Evolutionary conservation across 2,329 filamentous ascomycete genomes (phyloP).

Genomic region (Penicillium brevicompactum): DNA sequence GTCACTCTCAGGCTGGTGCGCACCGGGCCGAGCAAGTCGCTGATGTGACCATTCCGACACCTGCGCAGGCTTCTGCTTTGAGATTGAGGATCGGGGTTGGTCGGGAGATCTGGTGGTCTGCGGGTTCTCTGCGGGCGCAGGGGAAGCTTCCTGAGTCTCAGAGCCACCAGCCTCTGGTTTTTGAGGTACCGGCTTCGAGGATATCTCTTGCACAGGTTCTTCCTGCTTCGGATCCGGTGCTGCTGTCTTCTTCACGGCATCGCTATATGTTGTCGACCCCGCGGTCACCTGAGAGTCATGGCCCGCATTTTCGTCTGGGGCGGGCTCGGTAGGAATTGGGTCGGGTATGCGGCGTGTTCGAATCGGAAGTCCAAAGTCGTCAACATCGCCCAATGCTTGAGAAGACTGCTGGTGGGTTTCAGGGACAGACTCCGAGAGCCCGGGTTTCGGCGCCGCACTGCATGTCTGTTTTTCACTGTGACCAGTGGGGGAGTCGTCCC

Average conservation of each 20-base stretch:
- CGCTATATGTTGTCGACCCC: not conserved
- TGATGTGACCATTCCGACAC: conserved; percentile 93
- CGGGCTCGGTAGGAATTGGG: conserved; percentile 15
- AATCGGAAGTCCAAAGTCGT: conserved; percentile 45
- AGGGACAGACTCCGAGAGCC: conserved; percentile 1
- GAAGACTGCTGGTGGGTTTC: conserved; percentile 5
- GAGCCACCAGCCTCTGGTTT: conserved; percentile 3
- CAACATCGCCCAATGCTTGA: conserved; percentile 25
- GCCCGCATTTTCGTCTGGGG: conserved; percentile 19
- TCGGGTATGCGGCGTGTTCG: conserved; percentile 25
- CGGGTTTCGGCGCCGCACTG: conserved; percentile 10
- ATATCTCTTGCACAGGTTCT: not conserved
- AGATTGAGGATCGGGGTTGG: conserved; percentile 18
- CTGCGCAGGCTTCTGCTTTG: conserved; percentile 30
- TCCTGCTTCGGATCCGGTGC: not conserved
- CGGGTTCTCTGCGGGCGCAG: conserved; percentile 9
- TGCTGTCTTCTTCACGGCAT: not conserved
- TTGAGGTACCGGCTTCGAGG: not conserved
- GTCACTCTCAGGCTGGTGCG: conserved; percentile 43
- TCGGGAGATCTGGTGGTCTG: conserved; percentile 3
- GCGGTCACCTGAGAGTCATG: conserved; percentile 19
- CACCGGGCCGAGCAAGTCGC: conserved; percentile 60
- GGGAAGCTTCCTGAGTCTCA: conserved; percentile 3
- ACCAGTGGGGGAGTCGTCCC: conserved; percentile 10
- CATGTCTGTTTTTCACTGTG: conserved; percentile 18